Base-by-base conservation (phyloP, 106 monocot genomes). In the Dendrobium nobile region DNA sequence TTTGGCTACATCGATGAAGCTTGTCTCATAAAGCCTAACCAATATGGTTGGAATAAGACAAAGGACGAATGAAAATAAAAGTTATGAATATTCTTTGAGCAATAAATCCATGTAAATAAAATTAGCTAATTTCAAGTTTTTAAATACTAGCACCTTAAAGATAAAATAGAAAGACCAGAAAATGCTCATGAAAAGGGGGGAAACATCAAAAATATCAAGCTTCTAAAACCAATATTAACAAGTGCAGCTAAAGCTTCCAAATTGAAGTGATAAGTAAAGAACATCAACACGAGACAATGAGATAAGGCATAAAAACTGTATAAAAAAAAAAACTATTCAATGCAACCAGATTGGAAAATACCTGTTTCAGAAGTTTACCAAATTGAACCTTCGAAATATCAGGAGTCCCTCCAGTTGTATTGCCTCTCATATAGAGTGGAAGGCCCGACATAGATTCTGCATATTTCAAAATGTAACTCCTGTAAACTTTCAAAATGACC, bases 281-380 rank as follows among this genome's bases (percentile, higher is more conserved):
- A 67, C 67, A 27, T 47, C 47, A 76, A 24, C 47, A 76, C 3
- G 3, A 26, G 26, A 51, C 47, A 76, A 76, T 10, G 51, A 76
- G 26, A 24, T 11, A 76, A 20, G 43, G 19, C 7, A 7, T 44
- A 45, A n/a, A n/a, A 5, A 22, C n/a, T 20, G 5, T 37, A 1
- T 72, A 15, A 75, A 19, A 19, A 41, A 1, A 20, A 44, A 43
- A 51, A 76, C 27, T 7, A 65, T 41, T 41, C 11, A 48, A 58
- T 59, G 41, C 40, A 56, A 54, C 26, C 28, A 45, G 77, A 83
- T 20, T 78, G 67, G 15, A 73, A n/a, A 26, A 77, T 82, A 92
- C 93, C 89, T 87, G 93, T 85, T 93, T 96, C 72, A 93, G 80
- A 85, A 96, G 90, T 77, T 93, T 93, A 54, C 78, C 75, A 78